Conservation (phyloP, 2,329 filamentous ascomycete species). For the Clarireedia paspali region DNA sequence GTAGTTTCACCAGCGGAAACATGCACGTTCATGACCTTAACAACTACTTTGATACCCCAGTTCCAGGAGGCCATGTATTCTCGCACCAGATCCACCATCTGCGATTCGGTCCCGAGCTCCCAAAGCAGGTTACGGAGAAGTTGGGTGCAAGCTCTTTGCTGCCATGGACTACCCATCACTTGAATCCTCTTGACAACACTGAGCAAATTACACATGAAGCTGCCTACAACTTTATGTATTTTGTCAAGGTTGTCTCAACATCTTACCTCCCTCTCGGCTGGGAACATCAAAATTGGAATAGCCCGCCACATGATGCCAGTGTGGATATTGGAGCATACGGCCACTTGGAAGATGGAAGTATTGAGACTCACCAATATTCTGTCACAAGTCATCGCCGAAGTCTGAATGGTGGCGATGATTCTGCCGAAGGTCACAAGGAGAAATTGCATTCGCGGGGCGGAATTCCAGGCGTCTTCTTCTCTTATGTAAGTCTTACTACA, state of each 20-base stretch:
- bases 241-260: constrained; percentile 95
- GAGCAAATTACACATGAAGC: constrained; percentile 71
- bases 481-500: constrained; percentile 61
- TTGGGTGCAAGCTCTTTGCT: constrained; percentile 43
- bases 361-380: constrained; percentile 97
- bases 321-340: constrained; percentile 63
- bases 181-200: constrained; percentile 82
- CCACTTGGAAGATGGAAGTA: constrained; percentile 61
- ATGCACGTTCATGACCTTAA: constrained; percentile 97
- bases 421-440: constrained; percentile 84
- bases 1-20: constrained; percentile 92
- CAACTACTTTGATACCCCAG: constrained; percentile 77
- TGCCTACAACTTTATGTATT: constrained; percentile 97
- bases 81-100: constrained; percentile 82
- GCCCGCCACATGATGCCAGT: constrained; percentile 40
- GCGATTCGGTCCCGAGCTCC: constrained; percentile 87
- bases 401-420: constrained; percentile 73
- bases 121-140: constrained; percentile 59
- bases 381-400: constrained; percentile 95
- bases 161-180: constrained; percentile 80
- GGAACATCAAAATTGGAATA: constrained; percentile 44
- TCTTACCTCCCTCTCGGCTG: constrained; percentile 90
- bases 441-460: constrained; percentile 82
- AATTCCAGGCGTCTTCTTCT: constrained; percentile 97
- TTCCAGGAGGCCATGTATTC: constrained; percentile 72